These are phyloP conservation scores for Copromyces sp. DNA, from an alignment of 495 filamentous ascomycete species.

Conservation along the genomic window DNA sequence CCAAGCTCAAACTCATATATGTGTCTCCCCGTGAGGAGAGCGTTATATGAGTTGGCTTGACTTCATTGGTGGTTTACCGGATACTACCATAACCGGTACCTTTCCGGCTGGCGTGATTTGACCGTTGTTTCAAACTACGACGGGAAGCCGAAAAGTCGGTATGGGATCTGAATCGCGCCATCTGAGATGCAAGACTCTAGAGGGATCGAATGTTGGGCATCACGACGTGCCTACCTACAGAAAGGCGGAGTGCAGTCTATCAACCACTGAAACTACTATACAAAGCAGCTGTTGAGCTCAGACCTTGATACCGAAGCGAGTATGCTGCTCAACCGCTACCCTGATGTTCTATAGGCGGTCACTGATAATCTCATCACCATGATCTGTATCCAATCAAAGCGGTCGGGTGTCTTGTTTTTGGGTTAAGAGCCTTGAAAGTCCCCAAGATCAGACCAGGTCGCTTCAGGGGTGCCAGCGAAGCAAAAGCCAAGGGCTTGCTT, in stretches of 20 bases:
- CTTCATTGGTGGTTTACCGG: neutral
- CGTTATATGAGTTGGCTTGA: neutral
- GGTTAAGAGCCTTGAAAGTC: neutral
- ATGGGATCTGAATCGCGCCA: neutral
- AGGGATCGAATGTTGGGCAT: neutral
- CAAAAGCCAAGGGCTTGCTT: neutral
- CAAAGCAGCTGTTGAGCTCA: neutral
- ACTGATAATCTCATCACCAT: neutral
- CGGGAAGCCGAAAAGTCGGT: neutral
- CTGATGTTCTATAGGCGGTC: neutral
- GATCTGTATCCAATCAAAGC: neutral
- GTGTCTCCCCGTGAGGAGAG: neutral
- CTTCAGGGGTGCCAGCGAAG: neutral
- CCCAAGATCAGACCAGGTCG: neutral
- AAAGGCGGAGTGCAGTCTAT: neutral
- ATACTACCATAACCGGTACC: neutral
- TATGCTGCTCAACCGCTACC: neutral
- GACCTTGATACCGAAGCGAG: neutral
- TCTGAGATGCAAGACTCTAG: neutral
- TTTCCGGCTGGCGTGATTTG: neutral
- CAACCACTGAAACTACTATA: neutral
- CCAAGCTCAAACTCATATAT: neutral
- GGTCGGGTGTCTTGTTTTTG: neutral
- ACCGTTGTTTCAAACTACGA: neutral
- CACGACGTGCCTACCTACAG: neutral